Conservation (phyloP, 192 early-diverging fungal genomes). For the Coemansia sp. region DNA sequence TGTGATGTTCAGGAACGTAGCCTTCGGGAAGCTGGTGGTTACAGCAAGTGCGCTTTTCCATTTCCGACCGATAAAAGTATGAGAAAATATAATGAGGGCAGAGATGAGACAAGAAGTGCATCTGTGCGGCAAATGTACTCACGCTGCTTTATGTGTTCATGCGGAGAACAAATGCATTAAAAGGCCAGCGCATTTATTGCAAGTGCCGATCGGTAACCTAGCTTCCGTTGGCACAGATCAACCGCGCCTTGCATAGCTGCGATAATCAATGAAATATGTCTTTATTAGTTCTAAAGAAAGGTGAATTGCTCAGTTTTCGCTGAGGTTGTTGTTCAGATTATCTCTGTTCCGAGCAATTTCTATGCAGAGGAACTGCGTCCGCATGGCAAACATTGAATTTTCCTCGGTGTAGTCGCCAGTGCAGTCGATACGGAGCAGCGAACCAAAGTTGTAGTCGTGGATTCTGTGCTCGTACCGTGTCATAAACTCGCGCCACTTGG, state of each 20-base stretch:
- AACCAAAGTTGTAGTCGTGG: conserved; percentile 94
- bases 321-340: conserved; percentile 64
- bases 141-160: neutral
- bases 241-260: too few relatives aligned
- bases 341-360: conserved; percentile 90
- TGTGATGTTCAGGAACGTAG: conserved; percentile 42
- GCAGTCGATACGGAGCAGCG: conserved; percentile 75
- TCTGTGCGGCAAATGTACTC: neutral
- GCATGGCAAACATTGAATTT: conserved; percentile 88
- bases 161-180: too few relatives aligned
- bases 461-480: conserved; percentile 83
- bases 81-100: neutral
- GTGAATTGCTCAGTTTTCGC: neutral
- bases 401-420: conserved; percentile 78
- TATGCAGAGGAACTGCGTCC: conserved; percentile 86
- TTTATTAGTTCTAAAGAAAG: neutral
- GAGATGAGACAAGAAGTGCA: neutral
- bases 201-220: too few relatives aligned
- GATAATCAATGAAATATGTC: neutral
- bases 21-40: conserved; percentile 33
- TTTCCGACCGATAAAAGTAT: neutral
- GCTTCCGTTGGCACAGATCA: too few relatives aligned
- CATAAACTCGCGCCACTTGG: conserved; percentile 86
- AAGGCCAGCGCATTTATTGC: too few relatives aligned
- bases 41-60: conserved; percentile 32